Evolutionary conservation across 2,329 filamentous ascomycete species (phyloP), one percentile per base, ranked within the genome.

Genomic region (Diaporthe amygdali): DNA sequence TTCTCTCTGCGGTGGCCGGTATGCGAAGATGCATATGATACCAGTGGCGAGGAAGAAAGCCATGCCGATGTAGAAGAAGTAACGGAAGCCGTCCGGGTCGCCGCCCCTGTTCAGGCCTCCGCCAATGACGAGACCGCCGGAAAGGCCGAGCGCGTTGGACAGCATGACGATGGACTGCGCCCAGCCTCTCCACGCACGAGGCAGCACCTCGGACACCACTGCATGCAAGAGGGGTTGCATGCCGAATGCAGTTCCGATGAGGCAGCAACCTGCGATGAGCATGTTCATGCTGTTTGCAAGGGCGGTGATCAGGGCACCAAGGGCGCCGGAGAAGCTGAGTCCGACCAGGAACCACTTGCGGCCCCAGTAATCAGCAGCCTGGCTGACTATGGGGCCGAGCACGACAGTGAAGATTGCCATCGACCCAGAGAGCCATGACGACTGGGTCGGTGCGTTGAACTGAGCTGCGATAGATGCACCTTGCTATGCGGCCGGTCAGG

Each of bases 321-420:
- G 68, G 22, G 75, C 78, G 22, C 82, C 82, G 46, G 77, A 76
- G 15, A 78, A 34, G 1, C 78, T 82, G 12, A 79, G 76, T 25
- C 78, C 63, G 32, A 84, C 76, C n/a, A 85, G 78, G 68, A 84
- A 80, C 79, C 78, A 82, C 75, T 79, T 80, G 9, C 82, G 78
- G n/a, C 82, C 82, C 82, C 82, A 84, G 75, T 81, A 82, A 73
- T 84, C 82, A 25, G 81, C 79, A 0, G 80, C 82, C 71, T 84
- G 82, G 15, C 81, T 81, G 14, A 82, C 76, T 14, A 81, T 78
- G 25, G 80, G 81, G 12, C 77, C 74, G 12, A 82, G 75, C 12
- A 82, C 79, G 8, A 78, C 77, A 2, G 82, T 82, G 25, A 81
- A 63, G 70, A 83, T 83, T 52, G 80, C 76, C 68, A 84, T 79